Evolutionary conservation across 495 filamentous ascomycete species (phyloP).

Genomic region (Penicillium verhagenii): DNA sequence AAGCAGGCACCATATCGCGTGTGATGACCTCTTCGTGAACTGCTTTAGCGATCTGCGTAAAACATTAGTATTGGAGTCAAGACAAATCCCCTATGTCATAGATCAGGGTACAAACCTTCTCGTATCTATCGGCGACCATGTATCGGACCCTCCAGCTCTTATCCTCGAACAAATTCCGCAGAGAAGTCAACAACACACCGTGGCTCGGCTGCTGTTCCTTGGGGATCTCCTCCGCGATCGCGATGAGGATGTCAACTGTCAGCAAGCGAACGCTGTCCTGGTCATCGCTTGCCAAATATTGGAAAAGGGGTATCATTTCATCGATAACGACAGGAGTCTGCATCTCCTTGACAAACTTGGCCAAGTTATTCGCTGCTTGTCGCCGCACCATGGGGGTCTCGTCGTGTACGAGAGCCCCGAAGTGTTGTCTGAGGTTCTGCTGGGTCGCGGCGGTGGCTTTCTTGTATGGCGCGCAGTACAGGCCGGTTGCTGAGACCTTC

Average conservation of each 20-base stretch:
- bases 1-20: conserved; percentile 91
- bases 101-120: conserved; percentile 66
- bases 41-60: conserved; percentile 83
- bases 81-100: not conserved
- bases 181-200: conserved; percentile 82
- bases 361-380: conserved; percentile 91
- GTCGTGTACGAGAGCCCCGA: conserved; percentile 89
- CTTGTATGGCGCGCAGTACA: conserved; percentile 88
- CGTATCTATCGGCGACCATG: conserved; percentile 98
- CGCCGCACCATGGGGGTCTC: conserved; percentile 98
- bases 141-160: conserved; percentile 99
- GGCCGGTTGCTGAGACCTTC: conserved; percentile 94
- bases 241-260: conserved; percentile 94
- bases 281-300: conserved; percentile 91
- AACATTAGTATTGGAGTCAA: conserved; percentile 14
- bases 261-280: conserved; percentile 96
- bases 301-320: conserved; percentile 98
- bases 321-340: conserved; percentile 84
- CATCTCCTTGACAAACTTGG: conserved; percentile 98
- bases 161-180: conserved; percentile 92
- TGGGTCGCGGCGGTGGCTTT: conserved; percentile 83
- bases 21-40: conserved; percentile 96
- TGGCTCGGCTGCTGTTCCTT: conserved; percentile 98
- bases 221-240: conserved; percentile 94
- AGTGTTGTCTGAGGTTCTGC: conserved; percentile 85